Evolutionary conservation across 345 rosid genomes (phyloP), one percentile per base, ranked within the genome.

Genomic region (Citrus hindsii): DNA sequence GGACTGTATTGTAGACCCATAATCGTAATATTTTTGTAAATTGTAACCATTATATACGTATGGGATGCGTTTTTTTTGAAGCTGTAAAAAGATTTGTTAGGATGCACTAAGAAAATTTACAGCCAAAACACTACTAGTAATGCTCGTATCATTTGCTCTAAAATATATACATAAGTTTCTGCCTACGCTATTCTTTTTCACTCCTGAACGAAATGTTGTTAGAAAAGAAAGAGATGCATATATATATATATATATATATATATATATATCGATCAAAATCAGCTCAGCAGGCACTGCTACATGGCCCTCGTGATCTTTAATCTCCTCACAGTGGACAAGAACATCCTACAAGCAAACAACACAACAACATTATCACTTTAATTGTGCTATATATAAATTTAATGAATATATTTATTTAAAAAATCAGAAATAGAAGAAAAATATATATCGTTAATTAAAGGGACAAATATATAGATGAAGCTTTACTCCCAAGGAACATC

Each of bases 401-500:
- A 10, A 51, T 35, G 27, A 6, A 37, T 12, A 6, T 48, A 33
- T 18, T 56, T 24, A 33, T 33, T 32, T n/a, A 59, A 32, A n/a
- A 65, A 18, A 35, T 25, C 21, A 30, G 22, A 64, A 74, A 27
- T 12, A 3, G 10, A 37, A 37, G 1, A 62, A 55, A 2, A 1
- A 13, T 10, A 40, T 40, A 10, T 40, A 12, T 42, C 48, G 48
- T 3, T 42, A 10, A 12, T 42, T 42, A 53, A 64, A 48, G 2
- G 42, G 33, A 77, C 0, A 14, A 3, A 22, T 35, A 14, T 1
- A 66, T 3, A 22, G 40, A 25, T 0, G 38, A 3, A 46, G 35
- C 98, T n/a, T 88, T 87, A 95, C 98, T 93, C 97, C 99, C 99
- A 95, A 33, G 98, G 99, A 84, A 95, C 98, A 88, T 95, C 98